Evolutionary conservation across 1,284 basidiomycete genomes (phyloP).

Genomic region (Acaromyces ingoldii): DNA sequence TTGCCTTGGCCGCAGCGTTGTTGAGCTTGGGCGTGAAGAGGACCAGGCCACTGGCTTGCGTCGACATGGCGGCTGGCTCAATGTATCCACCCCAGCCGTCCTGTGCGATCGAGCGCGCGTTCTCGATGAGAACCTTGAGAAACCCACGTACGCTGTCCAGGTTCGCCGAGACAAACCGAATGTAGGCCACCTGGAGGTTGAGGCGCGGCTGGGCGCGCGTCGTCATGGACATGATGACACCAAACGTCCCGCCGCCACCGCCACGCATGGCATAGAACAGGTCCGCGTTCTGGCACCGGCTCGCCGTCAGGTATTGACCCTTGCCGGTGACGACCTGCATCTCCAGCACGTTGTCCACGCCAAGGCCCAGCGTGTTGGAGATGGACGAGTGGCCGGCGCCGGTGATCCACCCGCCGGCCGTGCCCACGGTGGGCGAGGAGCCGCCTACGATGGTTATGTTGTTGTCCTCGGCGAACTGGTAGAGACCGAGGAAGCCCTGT

Average conservation of each 20-base stretch:
- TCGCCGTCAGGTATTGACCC: constrained; percentile 24
- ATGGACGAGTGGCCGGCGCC: constrained; percentile 17
- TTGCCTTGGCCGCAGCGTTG: neutral
- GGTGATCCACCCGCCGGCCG: constrained; percentile 16
- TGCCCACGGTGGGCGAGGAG: constrained; percentile 52
- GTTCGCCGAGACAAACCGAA: neutral
- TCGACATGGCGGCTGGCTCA: neutral
- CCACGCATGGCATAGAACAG: constrained; percentile 45
- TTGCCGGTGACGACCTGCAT: constrained; percentile 35
- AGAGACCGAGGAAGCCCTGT: constrained; percentile 56
- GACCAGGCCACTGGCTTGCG: neutral
- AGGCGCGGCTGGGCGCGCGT: neutral
- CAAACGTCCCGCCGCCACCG: constrained; percentile 10
- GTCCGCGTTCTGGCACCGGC: constrained; percentile 6
- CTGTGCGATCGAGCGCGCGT: neutral
- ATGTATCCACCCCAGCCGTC: neutral
- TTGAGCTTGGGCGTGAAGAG: neutral
- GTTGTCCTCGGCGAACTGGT: constrained; percentile 52
- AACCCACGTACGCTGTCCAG: neutral
- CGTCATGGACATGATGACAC: constrained; percentile 6
- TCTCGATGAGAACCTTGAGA: neutral
- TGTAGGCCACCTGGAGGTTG: neutral
- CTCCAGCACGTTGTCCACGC: constrained; percentile 29
- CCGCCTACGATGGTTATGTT: constrained; percentile 57
- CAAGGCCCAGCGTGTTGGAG: constrained; percentile 12